Percentiles rank a stretch among this genome's conserved stretches.
These are phyloP conservation scores for Verticillium tricorpus DNA, from an alignment of 2,329 filamentous ascomycete genomes.

Conservation along the genomic window DNA sequence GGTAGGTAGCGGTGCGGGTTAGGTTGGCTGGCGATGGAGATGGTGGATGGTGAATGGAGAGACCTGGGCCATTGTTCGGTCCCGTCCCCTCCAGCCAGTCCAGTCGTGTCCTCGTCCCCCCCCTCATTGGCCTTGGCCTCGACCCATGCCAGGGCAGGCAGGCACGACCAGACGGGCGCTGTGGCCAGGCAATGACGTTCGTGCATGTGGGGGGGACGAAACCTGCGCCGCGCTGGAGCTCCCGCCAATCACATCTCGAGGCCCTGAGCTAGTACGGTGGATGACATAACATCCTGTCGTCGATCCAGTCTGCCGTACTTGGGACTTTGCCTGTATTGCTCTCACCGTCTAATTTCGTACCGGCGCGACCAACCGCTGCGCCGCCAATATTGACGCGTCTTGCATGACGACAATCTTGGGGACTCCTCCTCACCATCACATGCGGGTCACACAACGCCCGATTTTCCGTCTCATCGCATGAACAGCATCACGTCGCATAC, in stretches of 20 bases:
- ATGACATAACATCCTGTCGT: background rate
- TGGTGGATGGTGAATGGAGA: background rate
- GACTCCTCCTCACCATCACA: no score
- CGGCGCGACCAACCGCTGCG: background rate
- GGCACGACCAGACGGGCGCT: no score
- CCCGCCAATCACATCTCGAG: background rate
- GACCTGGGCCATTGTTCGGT: background rate
- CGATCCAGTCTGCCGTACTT: no score
- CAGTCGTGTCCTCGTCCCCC: background rate
- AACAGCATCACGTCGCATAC: no score
- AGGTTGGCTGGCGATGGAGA: no score
- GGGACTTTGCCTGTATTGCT: background rate
- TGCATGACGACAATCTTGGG: background rate
- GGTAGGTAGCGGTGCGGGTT: background rate
- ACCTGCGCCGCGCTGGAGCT: background rate
- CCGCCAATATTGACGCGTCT: background rate
- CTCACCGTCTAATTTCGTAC: background rate
- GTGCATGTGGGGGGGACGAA: conserved; percentile 7
- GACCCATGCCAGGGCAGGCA: conserved; percentile 3
- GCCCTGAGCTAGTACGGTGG: background rate
- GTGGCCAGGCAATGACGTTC: conserved; percentile 9
- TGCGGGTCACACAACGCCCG: no score
- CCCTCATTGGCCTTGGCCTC: conserved; percentile 5
- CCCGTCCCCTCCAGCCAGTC: background rate
- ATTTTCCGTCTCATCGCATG: no score